Evolutionary conservation across 306 rosid genomes (phyloP).

Genomic region (Medicago ruthenica): DNA sequence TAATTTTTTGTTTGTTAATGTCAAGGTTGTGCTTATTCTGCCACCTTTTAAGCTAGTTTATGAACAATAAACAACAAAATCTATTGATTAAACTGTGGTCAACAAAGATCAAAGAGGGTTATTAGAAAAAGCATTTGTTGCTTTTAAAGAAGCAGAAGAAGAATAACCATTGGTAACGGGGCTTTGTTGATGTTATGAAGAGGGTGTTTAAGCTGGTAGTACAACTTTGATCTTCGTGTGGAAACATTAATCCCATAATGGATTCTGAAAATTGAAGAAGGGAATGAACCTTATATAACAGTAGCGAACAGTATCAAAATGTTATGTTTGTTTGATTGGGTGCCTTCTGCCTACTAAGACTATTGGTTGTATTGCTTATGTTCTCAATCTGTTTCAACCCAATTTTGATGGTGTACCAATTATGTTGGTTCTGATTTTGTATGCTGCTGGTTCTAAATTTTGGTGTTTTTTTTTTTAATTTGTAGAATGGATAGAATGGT

Average conservation of each 20-base stretch:
- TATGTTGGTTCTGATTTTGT: no score
- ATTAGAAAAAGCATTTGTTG: slow-evolving; percentile 10
- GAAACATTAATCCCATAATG: slow-evolving; percentile 24
- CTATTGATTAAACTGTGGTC: not conserved
- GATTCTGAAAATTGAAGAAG: slow-evolving; percentile 8
- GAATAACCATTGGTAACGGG: not conserved
- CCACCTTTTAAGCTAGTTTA: slow-evolving; percentile 4
- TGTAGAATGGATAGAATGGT: no score
- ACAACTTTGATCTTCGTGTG: not conserved
- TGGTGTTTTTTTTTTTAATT: no score
- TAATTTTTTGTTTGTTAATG: slow-evolving; percentile 7
- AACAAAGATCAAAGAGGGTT: not conserved
- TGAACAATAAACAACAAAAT: not conserved
- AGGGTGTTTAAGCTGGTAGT: slow-evolving; percentile 2
- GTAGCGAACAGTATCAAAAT: not conserved
- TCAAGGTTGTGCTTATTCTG: not conserved
- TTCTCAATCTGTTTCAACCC: no score
- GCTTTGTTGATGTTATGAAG: not conserved
- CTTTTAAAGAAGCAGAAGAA: slow-evolving; percentile 23
- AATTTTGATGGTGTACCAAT: no score
- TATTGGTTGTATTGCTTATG: no score
- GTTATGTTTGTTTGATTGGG: slow-evolving; percentile 31
- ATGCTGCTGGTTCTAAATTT: no score
- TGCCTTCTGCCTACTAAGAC: slow-evolving; percentile 14
- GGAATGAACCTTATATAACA: slow-evolving; percentile 13